phyloP scores from a whole-genome alignment of 169 alveolate species.

The Theileria annulata region DNA sequence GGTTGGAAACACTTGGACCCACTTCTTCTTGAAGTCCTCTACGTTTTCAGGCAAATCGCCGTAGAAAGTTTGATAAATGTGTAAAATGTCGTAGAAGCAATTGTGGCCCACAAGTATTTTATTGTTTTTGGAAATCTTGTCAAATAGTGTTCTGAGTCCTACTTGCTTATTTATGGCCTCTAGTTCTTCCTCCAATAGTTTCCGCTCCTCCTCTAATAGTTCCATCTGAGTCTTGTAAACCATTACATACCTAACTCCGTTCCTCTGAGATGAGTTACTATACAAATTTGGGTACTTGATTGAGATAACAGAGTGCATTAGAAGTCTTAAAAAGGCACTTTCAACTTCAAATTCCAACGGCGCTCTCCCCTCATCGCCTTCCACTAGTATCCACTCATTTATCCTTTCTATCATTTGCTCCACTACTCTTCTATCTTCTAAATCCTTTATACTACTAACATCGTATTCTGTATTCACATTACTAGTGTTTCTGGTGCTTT shows the following conservation, averaged over 20 bases:
- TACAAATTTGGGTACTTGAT: constrained; percentile 79
- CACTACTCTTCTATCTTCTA: constrained; percentile 71
- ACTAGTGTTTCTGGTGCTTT: neutral
- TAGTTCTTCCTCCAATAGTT: constrained; percentile 62
- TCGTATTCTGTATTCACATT: constrained; percentile 44
- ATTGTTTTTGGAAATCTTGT: constrained; percentile 66
- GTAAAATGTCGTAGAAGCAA: constrained; percentile 85
- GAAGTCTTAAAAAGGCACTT: constrained; percentile 81
- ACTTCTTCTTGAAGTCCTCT: constrained; percentile 74
- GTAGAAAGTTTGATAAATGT: constrained; percentile 82
- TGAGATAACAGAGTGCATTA: constrained; percentile 82
- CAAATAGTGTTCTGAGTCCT: constrained; percentile 83
- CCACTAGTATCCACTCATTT: constrained; percentile 44
- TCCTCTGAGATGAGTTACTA: constrained; percentile 75
- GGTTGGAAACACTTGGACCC: constrained; percentile 76
- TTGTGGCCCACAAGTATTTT: constrained; percentile 85
- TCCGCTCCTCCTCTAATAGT: constrained; percentile 70
- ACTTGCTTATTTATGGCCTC: constrained; percentile 67
- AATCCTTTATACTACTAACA: constrained; percentile 59
- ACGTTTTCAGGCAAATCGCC: constrained; percentile 81
- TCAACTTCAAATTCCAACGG: constrained; percentile 81
- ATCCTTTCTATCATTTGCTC: constrained; percentile 64
- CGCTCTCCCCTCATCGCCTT: constrained; percentile 1
- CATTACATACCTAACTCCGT: constrained; percentile 69
- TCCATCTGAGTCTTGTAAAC: constrained; percentile 77